Conservation (phyloP, 495 filamentous ascomycete genomes). For the Pyrenula massariospora region DNA sequence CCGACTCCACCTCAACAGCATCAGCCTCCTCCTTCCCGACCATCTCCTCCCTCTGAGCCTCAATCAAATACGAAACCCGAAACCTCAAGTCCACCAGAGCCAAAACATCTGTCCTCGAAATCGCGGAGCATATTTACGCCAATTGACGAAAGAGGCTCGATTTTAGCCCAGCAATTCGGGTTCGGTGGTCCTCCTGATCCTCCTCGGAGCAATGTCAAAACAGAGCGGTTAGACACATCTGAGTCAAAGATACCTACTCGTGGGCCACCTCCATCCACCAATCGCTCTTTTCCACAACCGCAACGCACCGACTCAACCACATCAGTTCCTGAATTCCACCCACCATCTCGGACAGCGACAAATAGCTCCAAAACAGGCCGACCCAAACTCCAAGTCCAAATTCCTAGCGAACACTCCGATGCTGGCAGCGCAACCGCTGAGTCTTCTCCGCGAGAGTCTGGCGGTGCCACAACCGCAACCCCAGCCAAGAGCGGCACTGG, state of each 20-base stretch:
- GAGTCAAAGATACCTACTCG: constrained; percentile 30
- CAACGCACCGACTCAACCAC: constrained; percentile 32
- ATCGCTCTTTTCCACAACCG: constrained; percentile 31
- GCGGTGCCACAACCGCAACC: constrained; percentile 41
- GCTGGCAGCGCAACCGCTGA: constrained; percentile 61
- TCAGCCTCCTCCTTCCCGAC: constrained; percentile 15
- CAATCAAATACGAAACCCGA: constrained; percentile 26
- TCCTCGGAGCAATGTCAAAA: constrained; percentile 20
- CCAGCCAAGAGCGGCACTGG: constrained; percentile 41
- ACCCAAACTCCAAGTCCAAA: constrained; percentile 83
- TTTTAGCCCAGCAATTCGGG: constrained; percentile 78
- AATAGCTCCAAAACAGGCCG: constrained; percentile 47
- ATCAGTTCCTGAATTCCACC: constrained; percentile 49
- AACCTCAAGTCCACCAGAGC: constrained; percentile 33
- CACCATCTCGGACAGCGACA: constrained; percentile 52
- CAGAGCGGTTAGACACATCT: neutral
- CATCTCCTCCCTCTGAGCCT: constrained; percentile 19
- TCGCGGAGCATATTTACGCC: constrained; percentile 94
- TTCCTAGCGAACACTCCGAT: constrained; percentile 82
- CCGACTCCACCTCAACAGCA: constrained; percentile 20
- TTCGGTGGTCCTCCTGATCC: constrained; percentile 35
- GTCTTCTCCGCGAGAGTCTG: constrained; percentile 63
- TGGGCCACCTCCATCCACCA: constrained; percentile 21
- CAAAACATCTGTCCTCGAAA: constrained; percentile 66
- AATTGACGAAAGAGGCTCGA: constrained; percentile 83